phyloP scores from a whole-genome alignment of 176 grass and related monocot species.

The barley (Hordeum vulgare) region MorexV3_pseudomolecules_assembly NC_058518.1:180781045-180781544 shows the following conservation, averaged over 20 bases:
- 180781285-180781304: conserved; percentile 67
- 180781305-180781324: conserved; percentile 76
- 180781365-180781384: neutral
- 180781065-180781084: too few relatives aligned
- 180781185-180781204: neutral
- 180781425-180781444: neutral
- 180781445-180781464: neutral
- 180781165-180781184: neutral
- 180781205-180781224: neutral
- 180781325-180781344: conserved; percentile 29
- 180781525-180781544: neutral
- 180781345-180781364: neutral
- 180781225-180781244: conserved; percentile 44
- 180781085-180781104: too few relatives aligned
- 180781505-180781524: neutral
- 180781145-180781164: conserved; percentile 97
- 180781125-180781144: conserved; percentile 79
- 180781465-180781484: neutral
- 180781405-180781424: neutral
- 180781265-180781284: conserved; percentile 63
- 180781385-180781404: neutral
- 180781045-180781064: too few relatives aligned
- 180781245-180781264: conserved; percentile 59
- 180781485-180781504: neutral
- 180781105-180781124: conserved; percentile 90